Base-by-base conservation (phyloP, 1,139 yeast genomes). In the Magnusiomyces paraingens region DNA sequence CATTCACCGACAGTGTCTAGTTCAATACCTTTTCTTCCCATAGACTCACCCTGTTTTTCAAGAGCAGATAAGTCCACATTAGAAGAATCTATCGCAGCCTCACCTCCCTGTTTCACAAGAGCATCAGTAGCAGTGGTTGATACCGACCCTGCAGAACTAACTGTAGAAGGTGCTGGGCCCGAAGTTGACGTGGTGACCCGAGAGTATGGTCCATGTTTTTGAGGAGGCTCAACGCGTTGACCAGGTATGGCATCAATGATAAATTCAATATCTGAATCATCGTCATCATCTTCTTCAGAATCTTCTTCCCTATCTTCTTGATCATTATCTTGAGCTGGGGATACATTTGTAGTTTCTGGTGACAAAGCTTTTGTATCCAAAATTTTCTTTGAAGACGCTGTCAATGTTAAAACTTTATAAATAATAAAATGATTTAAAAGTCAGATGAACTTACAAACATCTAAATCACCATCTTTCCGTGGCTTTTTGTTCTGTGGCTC, bases 1-100 rank as follows among this genome's bases (percentile, higher is more conserved):
- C 78, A 81, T 57, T 82, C 83, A 0, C 94, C 97, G 17, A 87
- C 86, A 21, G 82, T 82, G 62, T 89, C 82, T 12, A 93, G 76
- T 64, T 91, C 95, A 20, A 93, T 75, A 74, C 74, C 60, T 77
- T 51, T 38, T 54, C 58, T 67, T 4, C 63, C 65, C 35, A 61
- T 59, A 4, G 61, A 62, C 43, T 58, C 63, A 2, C 64, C 57
- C 4, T 64, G 58, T 4, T 66, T 26, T 26, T 26, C 32, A 5
- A 26, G 8, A 26, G 32, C 32, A 26, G 32, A 26, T 26, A 26
- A 26, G 8, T 26, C 32, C 8, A 8, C 32, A 8, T 26, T 26
- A 26, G 32, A 26, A 26, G 32, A 5, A 5, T 26, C 32, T 5
- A 5, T 26, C 8, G 32, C 32, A 26, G 32, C 4, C 8, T 26